Evolutionary conservation across 148 eudicot genomes (phyloP), one percentile per base, ranked within the genome.

Genomic region (Cornus controversa): DNA sequence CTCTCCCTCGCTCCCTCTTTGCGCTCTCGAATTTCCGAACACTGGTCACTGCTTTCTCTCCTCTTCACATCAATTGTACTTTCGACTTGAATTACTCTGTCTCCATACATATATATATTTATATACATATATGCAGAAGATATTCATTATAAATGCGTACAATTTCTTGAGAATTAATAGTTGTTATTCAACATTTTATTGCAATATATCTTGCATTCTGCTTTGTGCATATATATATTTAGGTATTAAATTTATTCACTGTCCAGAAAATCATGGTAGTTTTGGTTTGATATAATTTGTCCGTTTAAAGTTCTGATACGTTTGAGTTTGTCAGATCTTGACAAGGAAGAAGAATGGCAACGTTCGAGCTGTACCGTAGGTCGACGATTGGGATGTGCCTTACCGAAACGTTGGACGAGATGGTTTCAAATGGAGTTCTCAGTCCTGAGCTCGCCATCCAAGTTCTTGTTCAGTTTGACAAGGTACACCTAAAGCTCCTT

Each of bases 321-420:
- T 20, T 23, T 6, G 10, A 24, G 23, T 64, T 75, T 70, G 26
- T 10, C 80, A 76, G 82, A 81, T 85, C 82, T 71, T 28, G 79
- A 63, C 42, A 54, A 67, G 78, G 31, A 28, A 78, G 24, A 72
- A 36, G 64, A 73, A 92, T 94, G 97, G 98, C 97, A 54, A 94
- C 98, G 3, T 92, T 94, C 71, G 97, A 94, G 81, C 83, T 94
- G 54, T 94, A 94, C 67, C 82, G 98, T 67, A 86, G 96, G 80
- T 94, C 98, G 37, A 94, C 97, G 34, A 93, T 94, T 10, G 98
- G 98, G 15, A 91, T 94, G 97, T 92, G 98, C 77, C 84, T 94
- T 88, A 94, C 97, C 1, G 98, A 94, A 78, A 94, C 98, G 3
- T 77, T 94, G 75, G 98, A 94, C 81, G 96, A 94, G 82, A 92